Evolutionary conservation across 176 grass and related monocot species (phyloP).

Genomic region (Bonia amplexicaulis): DNA sequence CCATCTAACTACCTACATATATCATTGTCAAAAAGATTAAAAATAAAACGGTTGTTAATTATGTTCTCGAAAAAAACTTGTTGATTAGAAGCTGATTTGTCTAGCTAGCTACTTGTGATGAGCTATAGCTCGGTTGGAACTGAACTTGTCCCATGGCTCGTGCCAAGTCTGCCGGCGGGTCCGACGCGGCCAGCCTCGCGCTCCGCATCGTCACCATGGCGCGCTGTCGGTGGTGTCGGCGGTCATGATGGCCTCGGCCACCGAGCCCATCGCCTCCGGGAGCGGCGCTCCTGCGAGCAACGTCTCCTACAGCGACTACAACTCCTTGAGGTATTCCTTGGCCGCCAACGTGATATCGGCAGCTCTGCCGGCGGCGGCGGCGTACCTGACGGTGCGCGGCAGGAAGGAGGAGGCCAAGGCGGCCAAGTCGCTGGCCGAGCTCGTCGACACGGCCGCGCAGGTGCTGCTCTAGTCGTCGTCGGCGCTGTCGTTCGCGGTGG

Average conservation of each 20-base stretch:
- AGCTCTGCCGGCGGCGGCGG: slow-evolving; percentile 11
- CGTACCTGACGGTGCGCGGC: neutral
- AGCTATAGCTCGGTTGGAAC: neutral
- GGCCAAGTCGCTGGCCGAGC: neutral
- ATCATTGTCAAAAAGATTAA: neutral
- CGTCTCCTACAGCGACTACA: slow-evolving; percentile 19
- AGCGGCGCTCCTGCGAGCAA: neutral
- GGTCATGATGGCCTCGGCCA: neutral
- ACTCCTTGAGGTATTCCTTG: neutral
- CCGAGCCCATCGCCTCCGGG: neutral
- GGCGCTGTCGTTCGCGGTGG: slow-evolving; percentile 5
- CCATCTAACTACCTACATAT: neutral
- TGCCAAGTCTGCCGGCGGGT: neutral
- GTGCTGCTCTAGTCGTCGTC: slow-evolving; percentile 23
- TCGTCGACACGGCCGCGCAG: slow-evolving; percentile 1
- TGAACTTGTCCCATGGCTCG: slow-evolving; percentile 8
- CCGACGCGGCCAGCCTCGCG: neutral
- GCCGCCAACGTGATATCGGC: slow-evolving; percentile 7
- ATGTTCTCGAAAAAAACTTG: no score
- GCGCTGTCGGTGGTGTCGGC: neutral
- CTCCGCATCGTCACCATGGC: slow-evolving; percentile 12
- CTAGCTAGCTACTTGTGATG: neutral
- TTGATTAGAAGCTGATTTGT: neutral
- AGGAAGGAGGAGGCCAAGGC: neutral
- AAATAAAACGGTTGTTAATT: neutral